Conservation (phyloP, 306 rosid genomes). For the Quercus variabilis region DNA sequence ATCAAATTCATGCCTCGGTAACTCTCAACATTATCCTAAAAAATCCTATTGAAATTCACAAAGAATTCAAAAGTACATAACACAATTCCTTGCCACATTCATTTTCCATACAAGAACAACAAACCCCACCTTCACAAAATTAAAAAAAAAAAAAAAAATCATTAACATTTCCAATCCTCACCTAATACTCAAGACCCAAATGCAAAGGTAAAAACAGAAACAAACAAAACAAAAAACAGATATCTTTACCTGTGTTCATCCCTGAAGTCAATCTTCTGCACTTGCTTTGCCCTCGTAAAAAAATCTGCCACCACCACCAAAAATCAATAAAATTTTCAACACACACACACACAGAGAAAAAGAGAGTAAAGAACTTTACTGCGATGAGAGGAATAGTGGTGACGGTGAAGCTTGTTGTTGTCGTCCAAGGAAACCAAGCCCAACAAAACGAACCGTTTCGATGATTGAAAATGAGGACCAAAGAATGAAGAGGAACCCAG, state of each 20-base stretch:
- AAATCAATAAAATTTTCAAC: background rate
- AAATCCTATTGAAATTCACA: background rate
- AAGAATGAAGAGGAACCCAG: slow-evolving; percentile 1
- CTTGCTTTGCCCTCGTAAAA: slow-evolving; percentile 76
- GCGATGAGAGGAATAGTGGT: slow-evolving; percentile 36
- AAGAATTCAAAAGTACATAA: background rate
- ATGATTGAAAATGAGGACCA: slow-evolving; percentile 7
- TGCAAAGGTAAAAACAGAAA: too few species aligned
- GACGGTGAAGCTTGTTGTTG: background rate
- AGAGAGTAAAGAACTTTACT: slow-evolving; percentile 28
- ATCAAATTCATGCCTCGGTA: too few species aligned
- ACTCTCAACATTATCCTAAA: background rate
- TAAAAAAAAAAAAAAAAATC: background rate
- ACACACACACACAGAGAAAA: background rate
- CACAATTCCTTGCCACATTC: background rate
- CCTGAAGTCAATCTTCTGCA: slow-evolving; percentile 46
- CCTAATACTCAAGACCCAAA: too few species aligned
- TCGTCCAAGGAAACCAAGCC: slow-evolving; percentile 23
- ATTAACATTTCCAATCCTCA: background rate
- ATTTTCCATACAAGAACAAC: background rate
- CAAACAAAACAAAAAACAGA: too few species aligned
- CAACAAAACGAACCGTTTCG: slow-evolving; percentile 30
- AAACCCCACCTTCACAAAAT: background rate
- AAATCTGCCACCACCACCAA: slow-evolving; percentile 37
- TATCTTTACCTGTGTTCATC: slow-evolving; percentile 69